Percentiles rank a stretch among this genome's conserved stretches.
Conservation (phyloP, 2,329 filamentous ascomycete species). For the Colletotrichum neosansevieriae region DNA sequence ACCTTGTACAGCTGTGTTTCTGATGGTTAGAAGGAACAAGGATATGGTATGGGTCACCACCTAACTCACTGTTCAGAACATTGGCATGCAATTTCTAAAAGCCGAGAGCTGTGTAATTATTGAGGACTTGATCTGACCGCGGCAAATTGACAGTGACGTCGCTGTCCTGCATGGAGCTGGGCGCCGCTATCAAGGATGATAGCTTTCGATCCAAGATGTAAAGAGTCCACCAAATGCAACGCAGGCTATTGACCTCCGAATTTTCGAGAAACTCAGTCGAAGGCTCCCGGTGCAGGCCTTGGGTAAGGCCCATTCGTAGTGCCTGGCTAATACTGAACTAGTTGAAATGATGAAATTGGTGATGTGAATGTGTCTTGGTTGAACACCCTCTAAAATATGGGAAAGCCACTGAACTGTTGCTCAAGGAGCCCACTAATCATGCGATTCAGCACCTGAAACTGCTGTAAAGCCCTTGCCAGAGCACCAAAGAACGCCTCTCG, state of each 20-base stretch:
- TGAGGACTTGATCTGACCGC: background rate
- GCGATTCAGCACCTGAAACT: too few relatives aligned
- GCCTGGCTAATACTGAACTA: conserved; percentile 2
- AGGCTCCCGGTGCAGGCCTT: conserved; percentile 19
- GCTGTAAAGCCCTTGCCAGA: too few relatives aligned
- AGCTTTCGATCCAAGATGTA: conserved; percentile 35
- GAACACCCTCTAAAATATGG: too few relatives aligned
- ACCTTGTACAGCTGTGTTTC: background rate
- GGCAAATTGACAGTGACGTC: conserved; percentile 19
- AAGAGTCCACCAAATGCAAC: conserved; percentile 24
- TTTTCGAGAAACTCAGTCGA: background rate
- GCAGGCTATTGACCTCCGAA: background rate
- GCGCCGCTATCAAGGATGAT: conserved; percentile 21
- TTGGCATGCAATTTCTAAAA: conserved; percentile 18
- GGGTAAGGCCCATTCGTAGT: conserved; percentile 20
- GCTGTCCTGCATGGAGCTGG: conserved; percentile 25
- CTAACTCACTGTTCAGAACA: conserved; percentile 17
- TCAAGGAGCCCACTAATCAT: too few relatives aligned
- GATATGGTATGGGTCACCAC: rapidly evolving
- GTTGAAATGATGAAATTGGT: too few relatives aligned
- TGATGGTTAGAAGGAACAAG: background rate
- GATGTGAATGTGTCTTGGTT: too few relatives aligned
- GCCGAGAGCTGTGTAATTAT: conserved; percentile 20
- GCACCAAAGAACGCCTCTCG: too few relatives aligned
- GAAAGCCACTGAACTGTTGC: too few relatives aligned